Evolutionary conservation across 495 filamentous ascomycete genomes (phyloP).

Genomic region (Ascodesmis nigricans): DNA sequence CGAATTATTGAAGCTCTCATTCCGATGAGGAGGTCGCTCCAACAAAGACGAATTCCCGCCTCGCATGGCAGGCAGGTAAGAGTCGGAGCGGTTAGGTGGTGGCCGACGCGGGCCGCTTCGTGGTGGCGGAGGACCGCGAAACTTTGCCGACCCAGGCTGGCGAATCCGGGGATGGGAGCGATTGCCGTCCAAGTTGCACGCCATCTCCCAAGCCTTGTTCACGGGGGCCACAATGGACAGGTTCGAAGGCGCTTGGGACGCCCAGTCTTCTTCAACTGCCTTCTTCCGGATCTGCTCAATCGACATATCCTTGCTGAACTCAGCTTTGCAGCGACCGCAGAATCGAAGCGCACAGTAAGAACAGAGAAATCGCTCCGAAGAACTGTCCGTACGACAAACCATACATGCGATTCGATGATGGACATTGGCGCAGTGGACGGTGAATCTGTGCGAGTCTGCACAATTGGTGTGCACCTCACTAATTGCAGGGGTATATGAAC

Average conservation of each 20-base stretch:
- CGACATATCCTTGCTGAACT: neutral
- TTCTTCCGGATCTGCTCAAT: conserved; percentile 1
- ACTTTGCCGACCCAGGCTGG: too few species aligned
- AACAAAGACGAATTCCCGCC: too few species aligned
- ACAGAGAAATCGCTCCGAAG: conserved; percentile 1
- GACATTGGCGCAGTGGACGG: conserved; percentile 1
- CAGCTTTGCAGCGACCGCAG: conserved; percentile 2
- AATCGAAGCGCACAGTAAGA: conserved; percentile 5
- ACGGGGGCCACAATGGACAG: neutral
- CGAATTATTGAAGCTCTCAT: too few species aligned
- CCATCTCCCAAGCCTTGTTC: conserved; percentile 5
- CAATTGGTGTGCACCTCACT: conserved; percentile 1
- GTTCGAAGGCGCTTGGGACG: conserved; percentile 1
- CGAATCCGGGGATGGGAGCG: too few species aligned
- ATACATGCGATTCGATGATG: conserved; percentile 5
- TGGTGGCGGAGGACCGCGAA: too few species aligned
- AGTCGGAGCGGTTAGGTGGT: too few species aligned
- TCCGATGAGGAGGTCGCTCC: too few species aligned
- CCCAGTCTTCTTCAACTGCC: conserved; percentile 1
- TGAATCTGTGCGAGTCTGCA: neutral
- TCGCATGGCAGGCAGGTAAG: too few species aligned
- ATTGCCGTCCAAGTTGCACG: conserved; percentile 3
- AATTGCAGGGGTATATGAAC: neutral
- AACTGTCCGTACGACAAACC: conserved; percentile 1
- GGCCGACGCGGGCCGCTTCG: too few species aligned